Evolutionary conservation across 805 yeast species (phyloP).

Genomic region (Sungouiella thailandica): DNA sequence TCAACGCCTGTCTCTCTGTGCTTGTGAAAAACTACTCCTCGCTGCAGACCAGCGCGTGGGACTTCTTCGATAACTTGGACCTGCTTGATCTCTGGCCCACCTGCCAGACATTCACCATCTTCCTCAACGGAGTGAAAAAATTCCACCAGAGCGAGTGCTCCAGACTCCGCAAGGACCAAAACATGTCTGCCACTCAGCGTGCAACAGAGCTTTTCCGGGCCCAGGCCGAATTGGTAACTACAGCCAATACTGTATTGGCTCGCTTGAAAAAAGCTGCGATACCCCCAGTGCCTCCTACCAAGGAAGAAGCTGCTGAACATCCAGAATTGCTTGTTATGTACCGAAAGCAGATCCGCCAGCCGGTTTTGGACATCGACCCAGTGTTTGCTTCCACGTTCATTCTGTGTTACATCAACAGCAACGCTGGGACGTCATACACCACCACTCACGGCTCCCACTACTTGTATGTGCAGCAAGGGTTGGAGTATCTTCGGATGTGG

Average conservation of each 20-base stretch:
- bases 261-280: slow-evolving; percentile 25
- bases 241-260: slow-evolving; percentile 23
- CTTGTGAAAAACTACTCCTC: slow-evolving; percentile 29
- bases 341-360: slow-evolving; percentile 12
- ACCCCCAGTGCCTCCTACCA: slow-evolving; percentile 32
- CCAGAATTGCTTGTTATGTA: slow-evolving; percentile 18
- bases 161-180: slow-evolving; percentile 9
- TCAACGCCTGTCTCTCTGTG: slow-evolving; percentile 34
- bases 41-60: slow-evolving; percentile 34
- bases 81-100: slow-evolving; percentile 21
- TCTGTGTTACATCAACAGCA: slow-evolving; percentile 23
- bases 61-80: slow-evolving; percentile 26
- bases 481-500: slow-evolving; percentile 29
- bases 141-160: slow-evolving; percentile 14
- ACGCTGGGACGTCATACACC: slow-evolving; percentile 23
- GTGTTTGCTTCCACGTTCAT: slow-evolving; percentile 28
- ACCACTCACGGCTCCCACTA: slow-evolving; percentile 25
- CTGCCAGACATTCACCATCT: slow-evolving; percentile 34
- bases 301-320: slow-evolving; percentile 17
- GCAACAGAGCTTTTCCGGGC: slow-evolving; percentile 18
- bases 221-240: slow-evolving; percentile 24
- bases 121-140: slow-evolving; percentile 30
- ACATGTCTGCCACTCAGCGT: slow-evolving; percentile 17
- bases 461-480: slow-evolving; percentile 24
- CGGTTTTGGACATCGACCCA: slow-evolving; percentile 26